These are phyloP conservation scores for Apiotrichum mycotoxinovorans DNA, from an alignment of 1,284 basidiomycete genomes.

Conservation along the genomic window DNA sequence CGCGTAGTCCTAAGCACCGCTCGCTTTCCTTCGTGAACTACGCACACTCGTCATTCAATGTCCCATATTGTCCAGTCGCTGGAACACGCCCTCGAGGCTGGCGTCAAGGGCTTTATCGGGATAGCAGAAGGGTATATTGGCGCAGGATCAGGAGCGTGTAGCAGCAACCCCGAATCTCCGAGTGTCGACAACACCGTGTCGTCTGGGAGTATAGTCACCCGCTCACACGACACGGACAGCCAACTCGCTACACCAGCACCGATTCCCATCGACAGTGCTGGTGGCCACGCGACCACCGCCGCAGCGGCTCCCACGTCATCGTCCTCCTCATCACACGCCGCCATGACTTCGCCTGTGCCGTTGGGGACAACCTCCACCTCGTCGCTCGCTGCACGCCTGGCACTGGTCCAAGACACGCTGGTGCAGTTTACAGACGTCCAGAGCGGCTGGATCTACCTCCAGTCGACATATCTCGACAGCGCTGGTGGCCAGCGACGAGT, in stretches of 20 bases:
- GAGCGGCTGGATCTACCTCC: slow-evolving; percentile 48
- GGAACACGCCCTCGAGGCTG: slow-evolving; percentile 37
- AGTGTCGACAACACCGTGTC: too few species aligned
- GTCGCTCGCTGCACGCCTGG: slow-evolving; percentile 14
- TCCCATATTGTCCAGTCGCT: slow-evolving; percentile 34
- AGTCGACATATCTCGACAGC: slow-evolving; percentile 40
- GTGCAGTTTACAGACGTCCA: slow-evolving; percentile 40
- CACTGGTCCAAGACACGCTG: slow-evolving; percentile 18
- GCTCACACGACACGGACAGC: slow-evolving; percentile 4
- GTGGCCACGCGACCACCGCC: not conserved
- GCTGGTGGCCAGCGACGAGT: slow-evolving; percentile 32
- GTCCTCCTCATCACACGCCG: not conserved
- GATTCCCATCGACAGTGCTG: slow-evolving; percentile 8
- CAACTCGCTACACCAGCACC: not conserved
- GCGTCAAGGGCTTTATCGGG: slow-evolving; percentile 39
- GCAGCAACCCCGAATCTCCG: not conserved
- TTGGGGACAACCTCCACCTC: not conserved
- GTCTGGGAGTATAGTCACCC: not conserved
- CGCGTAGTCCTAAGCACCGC: too few species aligned
- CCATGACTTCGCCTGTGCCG: not conserved
- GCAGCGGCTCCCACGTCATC: not conserved
- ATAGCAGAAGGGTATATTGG: slow-evolving; percentile 43
- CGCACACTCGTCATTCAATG: slow-evolving; percentile 18
- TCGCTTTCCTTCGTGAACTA: not conserved
- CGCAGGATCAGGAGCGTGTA: not conserved